A percentile compares a stretch with the other conserved stretches of the same genome.
These are phyloP conservation scores for Fusarium coffeatum DNA, from an alignment of 2,329 filamentous ascomycete species.

Conservation along the genomic window DNA sequence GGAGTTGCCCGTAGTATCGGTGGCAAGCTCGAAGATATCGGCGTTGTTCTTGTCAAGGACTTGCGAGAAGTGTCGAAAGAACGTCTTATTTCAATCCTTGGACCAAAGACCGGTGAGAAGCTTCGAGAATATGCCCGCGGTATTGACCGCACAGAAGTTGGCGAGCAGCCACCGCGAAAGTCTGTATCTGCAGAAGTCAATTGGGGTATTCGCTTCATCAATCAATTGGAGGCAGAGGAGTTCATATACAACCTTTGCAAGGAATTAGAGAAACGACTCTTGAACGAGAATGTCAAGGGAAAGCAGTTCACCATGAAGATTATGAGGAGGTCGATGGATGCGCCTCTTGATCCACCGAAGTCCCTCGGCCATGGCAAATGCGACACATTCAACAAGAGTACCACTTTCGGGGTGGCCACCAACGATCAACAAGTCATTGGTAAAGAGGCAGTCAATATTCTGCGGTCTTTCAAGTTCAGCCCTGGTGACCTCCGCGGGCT, in stretches of 20 bases:
- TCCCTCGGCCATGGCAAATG: slow-evolving; percentile 96
- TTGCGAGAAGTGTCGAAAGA: slow-evolving; percentile 82
- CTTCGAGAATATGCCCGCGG: slow-evolving; percentile 91
- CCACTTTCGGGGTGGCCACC: slow-evolving; percentile 84
- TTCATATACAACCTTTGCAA: slow-evolving; percentile 87
- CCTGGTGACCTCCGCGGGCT: slow-evolving; percentile 94
- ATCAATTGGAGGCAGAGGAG: slow-evolving; percentile 90
- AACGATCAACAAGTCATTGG: slow-evolving; percentile 77
- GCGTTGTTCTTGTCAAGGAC: slow-evolving; percentile 84
- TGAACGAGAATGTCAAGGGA: slow-evolving; percentile 88
- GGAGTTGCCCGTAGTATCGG: slow-evolving; percentile 93
- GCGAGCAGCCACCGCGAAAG: slow-evolving; percentile 86
- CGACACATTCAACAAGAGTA: slow-evolving; percentile 91
- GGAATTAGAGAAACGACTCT: slow-evolving; percentile 82
- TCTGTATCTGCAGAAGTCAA: slow-evolving; percentile 98
- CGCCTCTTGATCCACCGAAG: slow-evolving; percentile 90
- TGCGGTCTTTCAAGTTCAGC: slow-evolving; percentile 84
- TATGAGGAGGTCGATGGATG: slow-evolving; percentile 87
- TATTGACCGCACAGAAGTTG: slow-evolving; percentile 87
- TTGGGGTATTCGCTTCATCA: slow-evolving; percentile 96
- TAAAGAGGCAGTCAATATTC: slow-evolving; percentile 85
- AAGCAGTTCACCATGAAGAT: slow-evolving; percentile 93
- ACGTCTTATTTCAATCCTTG: slow-evolving; percentile 76
- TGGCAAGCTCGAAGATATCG: slow-evolving; percentile 87
- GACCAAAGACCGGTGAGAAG: slow-evolving; percentile 92